Percentiles rank a stretch among this genome's conserved stretches.
These are phyloP conservation scores for Crotalaria pallida DNA, from an alignment of 306 rosid species.

Conservation along the genomic window DNA sequence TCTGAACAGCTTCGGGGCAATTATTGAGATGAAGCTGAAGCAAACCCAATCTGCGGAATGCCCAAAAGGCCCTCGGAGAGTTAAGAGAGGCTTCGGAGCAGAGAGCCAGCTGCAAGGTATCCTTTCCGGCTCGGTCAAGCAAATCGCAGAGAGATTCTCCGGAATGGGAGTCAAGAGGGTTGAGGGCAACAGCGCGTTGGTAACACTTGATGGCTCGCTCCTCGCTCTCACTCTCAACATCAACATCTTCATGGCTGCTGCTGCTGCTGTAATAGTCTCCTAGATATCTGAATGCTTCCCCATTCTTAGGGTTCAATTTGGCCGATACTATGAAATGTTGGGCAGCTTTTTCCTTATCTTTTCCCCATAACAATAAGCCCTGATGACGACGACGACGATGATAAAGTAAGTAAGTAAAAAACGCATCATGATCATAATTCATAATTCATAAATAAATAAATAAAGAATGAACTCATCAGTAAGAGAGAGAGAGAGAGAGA, in stretches of 20 bases:
- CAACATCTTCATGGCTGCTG: no score
- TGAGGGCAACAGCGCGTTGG: slow-evolving; percentile 68
- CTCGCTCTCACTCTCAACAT: no score
- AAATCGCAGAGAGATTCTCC: slow-evolving; percentile 80
- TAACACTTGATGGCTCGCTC: slow-evolving; percentile 81
- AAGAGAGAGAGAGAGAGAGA: no score
- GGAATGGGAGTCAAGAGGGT: slow-evolving; percentile 57
- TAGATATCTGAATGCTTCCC: slow-evolving; percentile 60
- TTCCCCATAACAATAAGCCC: slow-evolving; percentile 71
- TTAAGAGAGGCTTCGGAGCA: slow-evolving; percentile 66
- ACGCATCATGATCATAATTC: no score
- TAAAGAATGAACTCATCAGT: no score
- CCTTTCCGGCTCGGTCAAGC: slow-evolving; percentile 65
- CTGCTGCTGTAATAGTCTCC: slow-evolving; percentile 54
- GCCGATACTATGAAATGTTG: slow-evolving; percentile 66
- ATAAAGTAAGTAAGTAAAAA: no score
- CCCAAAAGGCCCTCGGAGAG: slow-evolving; percentile 92
- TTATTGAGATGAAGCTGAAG: slow-evolving; percentile 63
- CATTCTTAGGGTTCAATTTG: slow-evolving; percentile 67
- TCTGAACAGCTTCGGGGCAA: slow-evolving; percentile 78
- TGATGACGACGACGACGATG: no score
- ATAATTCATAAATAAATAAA: no score
- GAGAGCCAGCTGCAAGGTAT: slow-evolving; percentile 56
- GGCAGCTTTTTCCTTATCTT: slow-evolving; percentile 54
- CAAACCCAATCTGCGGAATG: slow-evolving; percentile 82